Evolutionary conservation across 345 rosid species (phyloP), one percentile per base, ranked within the genome.

Genomic region (Eucalyptus tenuipes): DNA sequence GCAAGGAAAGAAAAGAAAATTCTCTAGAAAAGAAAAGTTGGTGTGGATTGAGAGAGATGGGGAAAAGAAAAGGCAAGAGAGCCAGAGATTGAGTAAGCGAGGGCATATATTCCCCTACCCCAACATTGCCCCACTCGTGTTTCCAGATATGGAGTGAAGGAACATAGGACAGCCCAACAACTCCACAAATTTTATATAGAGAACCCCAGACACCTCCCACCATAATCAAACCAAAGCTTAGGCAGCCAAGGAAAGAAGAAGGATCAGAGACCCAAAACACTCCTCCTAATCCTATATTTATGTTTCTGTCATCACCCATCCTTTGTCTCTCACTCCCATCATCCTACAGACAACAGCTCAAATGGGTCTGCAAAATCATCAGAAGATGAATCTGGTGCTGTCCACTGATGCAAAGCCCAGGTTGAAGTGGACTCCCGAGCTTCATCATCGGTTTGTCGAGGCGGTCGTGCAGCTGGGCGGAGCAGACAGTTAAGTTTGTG

Each of bases 341-440:
- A 66, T 88, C 89, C 81, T 71, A 71, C 85, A 33, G 25, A 66
- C n/a, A 49, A 55, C 90, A 88, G 75, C 75, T 42, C 66, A 87
- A 88, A 92, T 91, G 94, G 92, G 90, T 89, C 88, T 90, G 88
- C 93, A 92, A 86, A 94, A 91, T 7, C 90, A 89, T 89, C 92
- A 91, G 55, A 93, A 92, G 87, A 95, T 94, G 98, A 95, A 89
- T 89, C 94, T 96, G 93, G 94, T 96, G 81, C 90, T 96, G 89
- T 97, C 99, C 50, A 92, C 96, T 50, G 99, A 98, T 94, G 96
- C 98, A 55, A 98, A 98, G 91, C 99, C 99, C 79, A 97, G 98
- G 93, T 94, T 98, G 47, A 98, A 98, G 92, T 97, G 99, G 99
- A 95, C 97, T 89, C 92, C 94, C 84, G 99, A 98, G 91, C 98